Percentiles rank a stretch among this genome's conserved stretches.
These are phyloP conservation scores for Paracorniculantispora psalliotae DNA, from an alignment of 2,329 filamentous ascomycete species.

Conservation along the genomic window DNA sequence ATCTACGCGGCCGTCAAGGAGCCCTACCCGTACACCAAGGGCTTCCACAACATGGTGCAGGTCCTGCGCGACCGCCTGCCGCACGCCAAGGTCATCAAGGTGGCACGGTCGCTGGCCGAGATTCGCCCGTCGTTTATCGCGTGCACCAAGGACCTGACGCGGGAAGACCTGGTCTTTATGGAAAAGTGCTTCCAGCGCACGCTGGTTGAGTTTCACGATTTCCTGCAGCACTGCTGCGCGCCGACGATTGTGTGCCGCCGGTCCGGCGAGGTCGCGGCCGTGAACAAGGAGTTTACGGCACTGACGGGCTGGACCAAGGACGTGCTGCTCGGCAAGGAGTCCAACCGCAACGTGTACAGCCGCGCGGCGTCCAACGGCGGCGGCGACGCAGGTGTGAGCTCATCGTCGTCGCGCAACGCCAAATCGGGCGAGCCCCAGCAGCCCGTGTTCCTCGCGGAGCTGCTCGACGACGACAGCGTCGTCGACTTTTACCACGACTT, in stretches of 20 bases:
- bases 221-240: conserved; percentile 80
- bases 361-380: conserved; percentile 41
- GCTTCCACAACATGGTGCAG: conserved; percentile 82
- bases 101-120: conserved; percentile 80
- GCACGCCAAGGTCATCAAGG: conserved; percentile 69
- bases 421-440: conserved; percentile 52
- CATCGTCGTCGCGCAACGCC: conserved; percentile 36
- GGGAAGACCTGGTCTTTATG: conserved; percentile 91
- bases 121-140: conserved; percentile 92
- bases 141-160: conserved; percentile 81
- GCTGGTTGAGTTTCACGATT: conserved; percentile 88
- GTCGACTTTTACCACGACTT: conserved; percentile 97
- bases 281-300: conserved; percentile 95
- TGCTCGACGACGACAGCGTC: conserved; percentile 89
- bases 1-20: conserved; percentile 88
- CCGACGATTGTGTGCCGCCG: conserved; percentile 88
- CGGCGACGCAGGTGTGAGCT: conserved; percentile 16
- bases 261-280: conserved; percentile 89
- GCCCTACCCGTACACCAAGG: conserved; percentile 84
- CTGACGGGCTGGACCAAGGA: conserved; percentile 92
- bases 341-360: conserved; percentile 82
- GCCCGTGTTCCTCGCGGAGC: conserved; percentile 84
- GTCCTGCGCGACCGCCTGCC: conserved; percentile 76
- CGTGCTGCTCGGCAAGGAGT: conserved; percentile 78
- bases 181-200: conserved; percentile 95